Base-by-base conservation (phyloP, 495 filamentous ascomycete genomes). In the Darksidea phi region DNA sequence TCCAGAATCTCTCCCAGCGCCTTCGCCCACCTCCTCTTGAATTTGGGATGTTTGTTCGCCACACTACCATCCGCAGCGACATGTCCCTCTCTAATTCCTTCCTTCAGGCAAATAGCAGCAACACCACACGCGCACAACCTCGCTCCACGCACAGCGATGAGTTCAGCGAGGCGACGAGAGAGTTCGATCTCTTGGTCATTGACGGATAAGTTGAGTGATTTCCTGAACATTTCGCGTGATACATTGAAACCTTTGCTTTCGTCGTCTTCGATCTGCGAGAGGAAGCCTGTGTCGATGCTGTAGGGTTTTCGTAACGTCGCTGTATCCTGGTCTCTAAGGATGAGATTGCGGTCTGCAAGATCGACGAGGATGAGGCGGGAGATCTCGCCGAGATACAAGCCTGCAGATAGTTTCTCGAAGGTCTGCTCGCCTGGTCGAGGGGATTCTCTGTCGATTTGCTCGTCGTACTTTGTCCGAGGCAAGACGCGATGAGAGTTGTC, bases 331-430 rank as follows among this genome's bases (percentile, higher is more conserved):
- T 80, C 81, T 48, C 84, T 80, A 74, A 96, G 96, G 67, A 97
- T 85, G 60, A 53, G 28, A 2, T 25, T 25, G 17, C 32, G 17
- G 12, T 86, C 79, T 66, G 84, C 80, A 20, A 97, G 77, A 69
- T 95, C 90, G 7, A 96, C 75, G 54, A 96, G 77, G 57, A 91
- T 87, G 54, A 96, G 80, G 45, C 93, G 90, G 82, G 95, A 94
- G 68, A 97, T 84, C 74, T 97, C 93, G 62, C 93, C 93, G 6
- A 97, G 83, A 73, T 97, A 97, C 18, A 97, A 81, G 53, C 93
- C 93, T 0, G 93, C 91, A 68, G 95, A 90, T 86, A 96, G 95
- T 80, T 97, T 97, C 78, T 97, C 93, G 70, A 96, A 97, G 10
- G 89, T 83, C 76, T 97, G 91, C 74, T 96, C 90, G 61, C 91